A percentile compares a stretch with the other conserved stretches of the same genome.
phyloP scores from a whole-genome alignment of 129 eudicot genomes.

The sunflower (Helianthus annuus) region DNA sequence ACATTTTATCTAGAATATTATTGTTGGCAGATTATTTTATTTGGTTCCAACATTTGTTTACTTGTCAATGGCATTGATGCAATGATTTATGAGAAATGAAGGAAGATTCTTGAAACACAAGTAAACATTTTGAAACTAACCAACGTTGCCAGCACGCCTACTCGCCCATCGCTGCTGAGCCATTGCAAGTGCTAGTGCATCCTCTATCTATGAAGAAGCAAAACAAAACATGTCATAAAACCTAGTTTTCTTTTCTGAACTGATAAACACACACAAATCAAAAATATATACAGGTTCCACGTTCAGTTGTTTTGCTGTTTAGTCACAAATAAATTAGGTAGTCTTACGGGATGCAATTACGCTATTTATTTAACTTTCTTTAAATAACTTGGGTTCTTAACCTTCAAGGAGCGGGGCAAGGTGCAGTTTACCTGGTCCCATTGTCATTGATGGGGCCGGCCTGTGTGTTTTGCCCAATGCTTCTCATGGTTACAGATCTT shows the following conservation, averaged over 20 bases:
- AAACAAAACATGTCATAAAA: not conserved
- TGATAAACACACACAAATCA: not conserved
- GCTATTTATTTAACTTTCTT: not conserved
- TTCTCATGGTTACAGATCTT: not conserved
- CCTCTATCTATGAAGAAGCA: slow-evolving; percentile 58
- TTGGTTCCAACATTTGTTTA: not conserved
- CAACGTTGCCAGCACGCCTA: slow-evolving; percentile 34
- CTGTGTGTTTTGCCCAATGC: too few relatives aligned
- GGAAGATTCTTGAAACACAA: slow-evolving; percentile 7
- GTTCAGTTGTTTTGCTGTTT: not conserved
- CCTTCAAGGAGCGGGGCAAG: too few relatives aligned
- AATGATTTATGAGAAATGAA: not conserved
- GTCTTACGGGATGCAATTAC: not conserved
- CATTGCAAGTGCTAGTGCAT: slow-evolving; percentile 71
- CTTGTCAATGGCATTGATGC: not conserved
- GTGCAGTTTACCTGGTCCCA: too few relatives aligned
- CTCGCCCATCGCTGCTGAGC: slow-evolving; percentile 64
- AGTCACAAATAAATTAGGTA: not conserved
- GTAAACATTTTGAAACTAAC: slow-evolving; percentile 22
- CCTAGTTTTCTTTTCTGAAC: not conserved
- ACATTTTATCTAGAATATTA: not conserved
- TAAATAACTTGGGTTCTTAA: not conserved
- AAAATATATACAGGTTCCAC: not conserved
- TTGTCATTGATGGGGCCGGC: too few relatives aligned
- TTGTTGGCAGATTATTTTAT: not conserved